phyloP scores from a whole-genome alignment of 352 stramenopile species.

The Pythium utonaiense region DNA sequence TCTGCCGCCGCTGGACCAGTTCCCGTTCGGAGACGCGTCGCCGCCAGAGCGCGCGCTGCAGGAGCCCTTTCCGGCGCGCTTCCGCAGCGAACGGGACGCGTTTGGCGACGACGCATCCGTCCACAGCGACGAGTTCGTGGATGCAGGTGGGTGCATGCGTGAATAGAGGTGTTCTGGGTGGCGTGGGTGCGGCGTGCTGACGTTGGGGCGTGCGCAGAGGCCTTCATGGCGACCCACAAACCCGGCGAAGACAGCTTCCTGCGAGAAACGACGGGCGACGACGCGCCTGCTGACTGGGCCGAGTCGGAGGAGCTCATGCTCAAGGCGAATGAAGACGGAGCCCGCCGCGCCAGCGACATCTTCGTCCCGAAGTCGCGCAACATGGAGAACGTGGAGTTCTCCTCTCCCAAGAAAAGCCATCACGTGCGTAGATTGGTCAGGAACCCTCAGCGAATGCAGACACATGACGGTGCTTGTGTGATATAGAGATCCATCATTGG shows the following conservation, averaged over 20 bases:
- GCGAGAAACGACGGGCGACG: constrained; percentile 15
- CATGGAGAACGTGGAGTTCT: constrained; percentile 68
- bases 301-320: constrained; percentile 25
- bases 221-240: constrained; percentile 19
- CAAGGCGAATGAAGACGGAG: constrained; percentile 15
- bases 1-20: constrained; percentile 31
- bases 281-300: constrained; percentile 23
- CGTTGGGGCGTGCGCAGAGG: constrained; percentile 8
- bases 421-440: neutral
- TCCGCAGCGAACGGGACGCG: neutral
- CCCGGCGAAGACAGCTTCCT: constrained; percentile 25
- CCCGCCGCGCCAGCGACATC: constrained; percentile 53
- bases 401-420: constrained; percentile 28
- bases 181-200: neutral
- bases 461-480: neutral
- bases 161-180: neutral
- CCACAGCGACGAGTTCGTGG: constrained; percentile 60
- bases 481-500: constrained; percentile 1
- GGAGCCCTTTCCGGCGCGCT: neutral
- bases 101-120: constrained; percentile 20
- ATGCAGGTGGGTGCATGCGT: constrained; percentile 45
- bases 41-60: neutral
- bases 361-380: constrained; percentile 72
- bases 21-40: constrained; percentile 16
- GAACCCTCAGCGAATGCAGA: neutral